These are phyloP conservation scores for Grosmannia clavigera DNA, from an alignment of 2,329 filamentous ascomycete species.

Conservation along the genomic window DNA sequence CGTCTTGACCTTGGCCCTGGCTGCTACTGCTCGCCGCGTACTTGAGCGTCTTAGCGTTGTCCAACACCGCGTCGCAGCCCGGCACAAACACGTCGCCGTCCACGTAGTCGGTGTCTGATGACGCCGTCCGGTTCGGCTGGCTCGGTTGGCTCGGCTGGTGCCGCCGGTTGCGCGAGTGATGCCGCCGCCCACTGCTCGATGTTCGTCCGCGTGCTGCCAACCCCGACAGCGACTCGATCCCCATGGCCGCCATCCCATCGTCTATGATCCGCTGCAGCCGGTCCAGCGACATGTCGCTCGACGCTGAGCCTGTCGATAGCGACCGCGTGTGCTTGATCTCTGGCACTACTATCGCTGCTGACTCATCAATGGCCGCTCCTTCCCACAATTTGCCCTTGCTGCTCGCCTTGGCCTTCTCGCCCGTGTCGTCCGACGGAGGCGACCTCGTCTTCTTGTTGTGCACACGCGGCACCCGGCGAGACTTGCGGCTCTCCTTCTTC, in stretches of 20 bases:
- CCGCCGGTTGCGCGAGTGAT: conserved; percentile 16
- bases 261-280: conserved; percentile 70
- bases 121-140: conserved; percentile 38
- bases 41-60: conserved; percentile 80
- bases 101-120: conserved; percentile 75
- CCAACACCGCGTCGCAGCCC: conserved; percentile 68
- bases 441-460: conserved; percentile 29
- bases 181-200: conserved; percentile 17
- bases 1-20: conserved; percentile 13
- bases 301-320: conserved; percentile 51
- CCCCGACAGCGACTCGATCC: conserved; percentile 22
- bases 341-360: neutral
- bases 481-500: conserved; percentile 47
- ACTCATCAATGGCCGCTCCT: neutral
- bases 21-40: conserved; percentile 29
- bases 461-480: conserved; percentile 25
- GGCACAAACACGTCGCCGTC: conserved; percentile 79
- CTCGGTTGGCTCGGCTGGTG: conserved; percentile 30
- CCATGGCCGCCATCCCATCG: conserved; percentile 45
- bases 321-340: conserved; percentile 20
- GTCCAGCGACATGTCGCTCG: conserved; percentile 63
- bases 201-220: neutral
- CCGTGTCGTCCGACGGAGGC: conserved; percentile 15
- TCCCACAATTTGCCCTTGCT: conserved; percentile 12
- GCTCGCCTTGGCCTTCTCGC: conserved; percentile 10